Conservation (phyloP, 192 early-diverging fungal species). For the Pilaira anomala region DNA sequence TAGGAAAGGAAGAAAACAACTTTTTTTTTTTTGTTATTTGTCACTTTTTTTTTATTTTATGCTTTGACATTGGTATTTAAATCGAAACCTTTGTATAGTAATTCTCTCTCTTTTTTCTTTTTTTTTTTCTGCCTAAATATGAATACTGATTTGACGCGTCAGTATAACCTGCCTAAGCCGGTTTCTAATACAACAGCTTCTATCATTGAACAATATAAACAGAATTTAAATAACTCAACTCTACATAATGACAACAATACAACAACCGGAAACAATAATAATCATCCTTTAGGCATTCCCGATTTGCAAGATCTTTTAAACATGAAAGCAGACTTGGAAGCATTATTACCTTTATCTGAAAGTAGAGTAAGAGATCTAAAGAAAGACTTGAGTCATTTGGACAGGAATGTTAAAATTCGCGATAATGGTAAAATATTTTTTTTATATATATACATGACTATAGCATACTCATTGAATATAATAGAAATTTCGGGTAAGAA, state of each 20-base stretch:
- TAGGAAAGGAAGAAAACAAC: background rate
- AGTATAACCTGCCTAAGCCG: constrained; percentile 5
- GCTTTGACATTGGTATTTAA: background rate
- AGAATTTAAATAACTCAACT: background rate
- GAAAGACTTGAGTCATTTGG: constrained; percentile 26
- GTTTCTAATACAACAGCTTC: background rate
- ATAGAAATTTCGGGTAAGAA: constrained; percentile 16
- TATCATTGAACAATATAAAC: constrained; percentile 1
- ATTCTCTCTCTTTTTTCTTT: background rate
- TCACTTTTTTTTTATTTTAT: constrained; percentile 4
- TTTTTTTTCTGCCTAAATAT: background rate
- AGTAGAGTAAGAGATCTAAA: constrained; percentile 20
- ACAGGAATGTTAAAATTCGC: constrained; percentile 24
- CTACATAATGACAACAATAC: background rate
- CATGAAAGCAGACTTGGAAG: constrained; percentile 31
- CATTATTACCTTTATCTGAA: constrained; percentile 22
- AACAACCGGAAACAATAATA: background rate
- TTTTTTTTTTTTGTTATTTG: background rate
- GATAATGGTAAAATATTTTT: constrained; percentile 6
- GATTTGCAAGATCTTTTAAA: constrained; percentile 24
- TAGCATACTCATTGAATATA: background rate
- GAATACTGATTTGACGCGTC: constrained; percentile 21
- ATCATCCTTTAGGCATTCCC: constrained; percentile 19
- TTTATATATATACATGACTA: background rate
- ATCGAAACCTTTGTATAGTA: too few relatives aligned